Conservation (phyloP, 345 rosid genomes). For the Gossypium arboreum region DNA sequence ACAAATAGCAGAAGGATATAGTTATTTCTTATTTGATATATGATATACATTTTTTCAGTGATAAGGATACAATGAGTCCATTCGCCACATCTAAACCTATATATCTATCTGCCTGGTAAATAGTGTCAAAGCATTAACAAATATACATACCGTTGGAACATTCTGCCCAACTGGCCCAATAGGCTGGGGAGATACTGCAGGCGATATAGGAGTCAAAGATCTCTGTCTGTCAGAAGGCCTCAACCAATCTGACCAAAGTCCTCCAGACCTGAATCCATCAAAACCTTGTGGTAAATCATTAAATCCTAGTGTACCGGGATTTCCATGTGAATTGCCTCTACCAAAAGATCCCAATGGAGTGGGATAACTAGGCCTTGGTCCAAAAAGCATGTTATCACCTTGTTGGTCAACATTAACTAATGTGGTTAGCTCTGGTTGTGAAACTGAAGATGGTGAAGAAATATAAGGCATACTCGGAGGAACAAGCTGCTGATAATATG, state of each 20-base stretch:
- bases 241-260: conserved; percentile 77
- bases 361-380: conserved; percentile 68
- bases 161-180: conserved; percentile 63
- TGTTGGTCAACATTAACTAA: conserved; percentile 61
- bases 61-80: not conserved
- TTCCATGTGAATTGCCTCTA: conserved; percentile 48
- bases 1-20: not conserved
- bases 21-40: not conserved
- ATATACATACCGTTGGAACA: conserved; percentile 55
- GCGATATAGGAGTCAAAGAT: conserved; percentile 55
- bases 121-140: conserved; percentile 9
- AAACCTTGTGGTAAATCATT: conserved; percentile 71
- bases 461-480: conserved; percentile 68
- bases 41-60: not conserved
- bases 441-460: conserved; percentile 56
- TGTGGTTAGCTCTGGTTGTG: conserved; percentile 58
- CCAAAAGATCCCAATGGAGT: conserved; percentile 67
- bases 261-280: conserved; percentile 69
- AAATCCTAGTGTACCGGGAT: conserved; percentile 54
- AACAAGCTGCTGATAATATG: conserved; percentile 70
- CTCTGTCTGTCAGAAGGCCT: conserved; percentile 69
- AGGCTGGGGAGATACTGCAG: conserved; percentile 74
- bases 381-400: conserved; percentile 60
- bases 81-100: not conserved
- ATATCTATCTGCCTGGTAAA: too few relatives aligned